phyloP scores from a whole-genome alignment of 345 rosid genomes.

The Mercurialis annua region DNA sequence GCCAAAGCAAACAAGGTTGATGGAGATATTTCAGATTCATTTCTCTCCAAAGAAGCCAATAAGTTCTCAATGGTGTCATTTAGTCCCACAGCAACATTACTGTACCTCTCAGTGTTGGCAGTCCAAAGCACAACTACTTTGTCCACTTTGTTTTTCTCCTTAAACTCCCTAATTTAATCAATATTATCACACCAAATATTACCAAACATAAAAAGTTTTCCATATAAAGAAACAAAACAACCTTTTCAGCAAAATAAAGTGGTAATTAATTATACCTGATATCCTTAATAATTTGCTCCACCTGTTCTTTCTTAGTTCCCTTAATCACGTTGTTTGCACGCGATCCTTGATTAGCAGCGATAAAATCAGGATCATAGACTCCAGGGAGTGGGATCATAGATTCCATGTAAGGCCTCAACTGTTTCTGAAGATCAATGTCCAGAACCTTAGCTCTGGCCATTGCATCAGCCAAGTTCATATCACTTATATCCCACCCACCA shows the following conservation, averaged over 20 bases:
- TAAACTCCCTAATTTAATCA: conserved; percentile 63
- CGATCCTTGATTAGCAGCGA: conserved; percentile 91
- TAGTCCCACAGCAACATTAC: conserved; percentile 74
- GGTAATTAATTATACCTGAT: conserved; percentile 50
- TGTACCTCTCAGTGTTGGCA: conserved; percentile 98
- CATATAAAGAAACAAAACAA: neutral
- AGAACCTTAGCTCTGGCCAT: conserved; percentile 91
- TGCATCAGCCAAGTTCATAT: conserved; percentile 95
- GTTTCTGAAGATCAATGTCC: conserved; percentile 91
- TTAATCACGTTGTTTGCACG: conserved; percentile 86
- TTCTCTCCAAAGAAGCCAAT: conserved; percentile 70
- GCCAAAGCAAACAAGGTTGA: conserved; percentile 89
- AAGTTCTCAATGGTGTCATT: conserved; percentile 90
- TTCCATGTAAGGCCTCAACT: conserved; percentile 95
- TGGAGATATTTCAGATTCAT: conserved; percentile 93
- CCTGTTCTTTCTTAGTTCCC: conserved; percentile 85
- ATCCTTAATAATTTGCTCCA: conserved; percentile 73
- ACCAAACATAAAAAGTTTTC: neutral
- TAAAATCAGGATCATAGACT: conserved; percentile 83
- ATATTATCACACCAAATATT: conserved; percentile 4
- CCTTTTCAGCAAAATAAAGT: neutral
- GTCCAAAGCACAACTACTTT: conserved; percentile 95
- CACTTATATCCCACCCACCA: conserved; percentile 99
- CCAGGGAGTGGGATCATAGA: conserved; percentile 91
- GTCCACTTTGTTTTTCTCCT: conserved; percentile 80